Evolutionary conservation across 176 grass and related monocot species (phyloP), one percentile per base, ranked within the genome.

Genomic region (Aechmea fasciata): DNA sequence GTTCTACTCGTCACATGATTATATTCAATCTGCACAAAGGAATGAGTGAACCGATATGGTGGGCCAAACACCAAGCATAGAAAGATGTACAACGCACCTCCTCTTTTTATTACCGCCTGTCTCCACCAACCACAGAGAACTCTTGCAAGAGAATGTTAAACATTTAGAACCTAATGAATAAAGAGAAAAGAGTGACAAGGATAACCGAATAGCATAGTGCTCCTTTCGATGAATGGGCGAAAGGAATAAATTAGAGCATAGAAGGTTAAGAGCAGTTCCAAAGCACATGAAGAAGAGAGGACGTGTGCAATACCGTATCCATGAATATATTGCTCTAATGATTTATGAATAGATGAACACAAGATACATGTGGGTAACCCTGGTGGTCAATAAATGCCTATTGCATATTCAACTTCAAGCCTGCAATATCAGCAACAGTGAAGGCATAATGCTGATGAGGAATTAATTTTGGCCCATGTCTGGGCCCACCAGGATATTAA

Each of bases 161-260:
- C 26, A 49, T 75, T 66, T 64, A 68, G 49, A 11, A 55, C 49
- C 77, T 71, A 14, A 71, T 71, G 55, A 11, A 81, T 29, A 49
- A 50, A 69, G n/a, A 47, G 22, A 77, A 73, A 50, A 73, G 9
- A 69, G 65, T 65, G 67, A 10, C 33, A 73, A 67, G 73, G 69
- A 81, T 66, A 28, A 47, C 26, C 11, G 33, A 13, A 64, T 47
- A 71, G 9, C 66, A 10, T 78, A 69, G 84, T 73, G 81, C 47
- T 52, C 80, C 74, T 87, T 74, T 53, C 76, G 51, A 83, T 69
- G 53, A 81, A 83, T 59, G 80, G 70, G n/a, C 9, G 52, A 74
- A 86, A 48, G 52, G 80, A 78, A 90, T 64, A 78, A 73, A 67
- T 61, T 74, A 78, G 18, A 76, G 57, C 47, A 84, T 75, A 71